phyloP scores from a whole-genome alignment of 257 asterid species.

The Rhazya stricta region DNA sequence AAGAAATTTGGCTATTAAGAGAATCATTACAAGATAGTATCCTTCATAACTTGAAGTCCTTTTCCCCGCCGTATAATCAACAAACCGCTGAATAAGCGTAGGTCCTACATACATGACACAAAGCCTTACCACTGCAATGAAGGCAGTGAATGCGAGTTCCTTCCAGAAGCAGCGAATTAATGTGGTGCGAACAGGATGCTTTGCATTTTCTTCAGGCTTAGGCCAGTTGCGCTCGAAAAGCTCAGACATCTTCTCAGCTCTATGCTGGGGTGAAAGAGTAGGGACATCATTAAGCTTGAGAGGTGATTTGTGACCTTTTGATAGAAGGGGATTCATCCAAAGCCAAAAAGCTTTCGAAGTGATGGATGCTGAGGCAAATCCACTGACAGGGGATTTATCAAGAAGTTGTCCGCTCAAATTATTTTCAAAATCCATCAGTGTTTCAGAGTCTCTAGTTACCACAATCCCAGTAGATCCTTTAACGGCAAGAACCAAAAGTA shows the following conservation, averaged over 20 bases:
- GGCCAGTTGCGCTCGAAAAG: constrained; percentile 75
- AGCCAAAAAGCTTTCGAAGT: constrained; percentile 69
- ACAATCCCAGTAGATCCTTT: constrained; percentile 65
- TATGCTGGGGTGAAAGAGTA: constrained; percentile 63
- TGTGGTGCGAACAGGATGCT: constrained; percentile 68
- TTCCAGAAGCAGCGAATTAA: constrained; percentile 76
- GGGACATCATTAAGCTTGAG: constrained; percentile 75
- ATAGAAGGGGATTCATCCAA: constrained; percentile 81
- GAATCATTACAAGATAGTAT: constrained; percentile 58
- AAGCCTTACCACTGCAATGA: constrained; percentile 60
- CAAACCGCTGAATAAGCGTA: constrained; percentile 63
- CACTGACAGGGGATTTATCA: constrained; percentile 49
- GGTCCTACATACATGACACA: constrained; percentile 87
- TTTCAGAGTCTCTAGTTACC: constrained; percentile 23
- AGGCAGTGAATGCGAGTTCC: constrained; percentile 58
- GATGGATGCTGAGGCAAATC: constrained; percentile 71
- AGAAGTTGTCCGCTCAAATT: constrained; percentile 29
- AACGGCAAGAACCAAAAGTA: constrained; percentile 45
- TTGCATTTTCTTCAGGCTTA: constrained; percentile 59
- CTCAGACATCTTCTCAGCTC: constrained; percentile 58
- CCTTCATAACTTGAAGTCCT: constrained; percentile 60
- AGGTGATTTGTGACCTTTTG: constrained; percentile 61
- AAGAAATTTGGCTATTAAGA: constrained; percentile 59
- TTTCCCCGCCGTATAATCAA: constrained; percentile 60
- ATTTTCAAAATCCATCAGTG: constrained; percentile 25